Evolutionary conservation across 2,329 filamentous ascomycete species (phyloP), one percentile per base, ranked within the genome.

Genomic region (Nothophoma quercina): DNA sequence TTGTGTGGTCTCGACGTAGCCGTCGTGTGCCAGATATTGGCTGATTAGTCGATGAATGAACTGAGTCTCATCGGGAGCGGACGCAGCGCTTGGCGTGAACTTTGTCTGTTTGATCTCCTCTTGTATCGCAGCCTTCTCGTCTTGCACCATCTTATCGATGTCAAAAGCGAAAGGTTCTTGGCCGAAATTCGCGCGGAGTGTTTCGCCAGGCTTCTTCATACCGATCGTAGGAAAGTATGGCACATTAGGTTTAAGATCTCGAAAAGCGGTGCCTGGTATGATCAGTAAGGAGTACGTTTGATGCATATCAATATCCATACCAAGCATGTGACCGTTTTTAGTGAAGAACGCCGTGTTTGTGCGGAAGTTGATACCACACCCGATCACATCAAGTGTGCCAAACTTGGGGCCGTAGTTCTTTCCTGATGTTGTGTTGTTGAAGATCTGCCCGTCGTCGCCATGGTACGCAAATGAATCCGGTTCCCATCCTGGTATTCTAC

Each of bases 21-120:
- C 95, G 66, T 98, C 95, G 64, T 98, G 93, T 29, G 93, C 90
- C 12, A 99, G 79, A 62, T 96, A 98, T 74, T 97, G 93, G 30
- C 92, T 82, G 15, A 93, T 86, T 50, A 98, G 79, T 63, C 89
- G 85, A 70, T 97, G 92, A 29, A 96, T 86, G 39, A 98, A 81
- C 21, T 89, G 82, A 1, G 86, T 88, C 73, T 97, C 93, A 55
- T 83, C 85, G 57, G 90, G 78, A 7, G 52, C 40, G 2, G 49
- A 45, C 10, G 56, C 68, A 59, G 61, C 60, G 25, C 57, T 59
- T 19, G 54, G 51, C 13, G 53, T 30, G 5, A 55, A 55, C 13
- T 57, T 68, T 9, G 61, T 57, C 22, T 51, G 57, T 10, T 64
- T 59, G 26, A 73, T 73, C 16, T 74, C 70, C 2, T 61, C 58